Evolutionary conservation across 2,329 filamentous ascomycete species (phyloP).

Genomic region (Pseudogymnoascus sp.): DNA sequence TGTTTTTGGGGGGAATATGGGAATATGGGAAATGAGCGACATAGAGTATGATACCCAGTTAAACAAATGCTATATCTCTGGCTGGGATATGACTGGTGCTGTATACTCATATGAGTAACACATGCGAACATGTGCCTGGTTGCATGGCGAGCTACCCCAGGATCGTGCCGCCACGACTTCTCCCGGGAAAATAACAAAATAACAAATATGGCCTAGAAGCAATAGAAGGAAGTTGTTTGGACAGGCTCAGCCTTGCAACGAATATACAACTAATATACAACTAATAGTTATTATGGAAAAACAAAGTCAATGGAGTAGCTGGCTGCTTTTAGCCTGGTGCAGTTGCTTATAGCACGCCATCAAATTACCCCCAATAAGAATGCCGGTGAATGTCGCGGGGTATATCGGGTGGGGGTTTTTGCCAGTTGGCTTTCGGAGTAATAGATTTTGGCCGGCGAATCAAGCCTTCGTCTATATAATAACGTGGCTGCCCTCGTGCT

Average conservation of each 20-base stretch:
- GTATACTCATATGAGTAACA: background rate
- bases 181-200: background rate
- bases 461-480: constrained; percentile 5
- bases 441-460: constrained; percentile 1
- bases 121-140: background rate
- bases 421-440: constrained; percentile 7
- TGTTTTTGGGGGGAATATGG: constrained; percentile 1
- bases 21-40: constrained; percentile 2
- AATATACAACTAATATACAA: constrained; percentile 7
- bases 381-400: constrained; percentile 3
- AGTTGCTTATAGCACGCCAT: constrained; percentile 4
- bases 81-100: background rate
- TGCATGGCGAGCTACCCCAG: background rate
- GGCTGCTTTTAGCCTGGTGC: constrained; percentile 3
- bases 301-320: background rate
- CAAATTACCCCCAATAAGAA: constrained; percentile 1
- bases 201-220: background rate
- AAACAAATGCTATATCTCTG: constrained; percentile 6
- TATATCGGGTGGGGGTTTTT: constrained; percentile 5
- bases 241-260: background rate
- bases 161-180: background rate
- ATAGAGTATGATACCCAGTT: constrained; percentile 6
- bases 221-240: constrained; percentile 5
- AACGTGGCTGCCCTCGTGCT: constrained; percentile 3
- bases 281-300: constrained; percentile 2